Evolutionary conservation across 805 yeast species (phyloP), one percentile per base, ranked within the genome.

Genomic region (Zygosaccharomyces kombuchaensis): DNA sequence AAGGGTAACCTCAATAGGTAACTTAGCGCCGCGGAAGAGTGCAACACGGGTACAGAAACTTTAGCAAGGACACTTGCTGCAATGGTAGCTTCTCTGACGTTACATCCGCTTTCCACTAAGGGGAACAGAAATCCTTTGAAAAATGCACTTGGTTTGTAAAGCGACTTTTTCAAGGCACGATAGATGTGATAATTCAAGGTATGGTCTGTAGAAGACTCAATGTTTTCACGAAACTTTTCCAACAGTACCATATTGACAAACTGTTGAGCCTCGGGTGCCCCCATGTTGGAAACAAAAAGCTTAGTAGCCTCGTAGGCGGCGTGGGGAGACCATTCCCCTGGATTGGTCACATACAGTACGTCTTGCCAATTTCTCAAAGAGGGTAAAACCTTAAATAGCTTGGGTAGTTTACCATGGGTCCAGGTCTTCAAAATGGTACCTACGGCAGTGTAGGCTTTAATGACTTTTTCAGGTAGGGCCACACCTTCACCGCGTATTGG

Each of bases 71-170:
- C 88, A 23, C 97, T 89, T 17, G 96, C 96, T 13, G 91, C 95
- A 64, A 93, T 89, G 50, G 93, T 81, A 4, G 99, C 98, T 66
- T 93, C 99, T 60, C 95, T 80, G 7, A 87, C 82, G 3, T 96
- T 76, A 67, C 98, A 90, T 43, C 86, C 86, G n/a, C 80, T 76
- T 59, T 88, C 95, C 13, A 89, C 86, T 47, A 93, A 72, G 19
- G 97, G 98, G 63, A 93, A 87, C 49, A 93, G 71, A 60, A 93
- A 89, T 1, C 99, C 99, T 67, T 89, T 91, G 77, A 91, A 93
- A 61, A 91, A 93, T 9, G 99, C 99, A 45, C 93, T 89, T 25
- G 99, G 99, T 66, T 93, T 93, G 73, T 93, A 93, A 44, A 95
- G 75, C 0, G 97, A 80, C 70, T 93, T 93, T 67, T 90, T 91